Base-by-base conservation (phyloP, 1,139 yeast species). In the Yamadazyma songkhlaensis region DNA sequence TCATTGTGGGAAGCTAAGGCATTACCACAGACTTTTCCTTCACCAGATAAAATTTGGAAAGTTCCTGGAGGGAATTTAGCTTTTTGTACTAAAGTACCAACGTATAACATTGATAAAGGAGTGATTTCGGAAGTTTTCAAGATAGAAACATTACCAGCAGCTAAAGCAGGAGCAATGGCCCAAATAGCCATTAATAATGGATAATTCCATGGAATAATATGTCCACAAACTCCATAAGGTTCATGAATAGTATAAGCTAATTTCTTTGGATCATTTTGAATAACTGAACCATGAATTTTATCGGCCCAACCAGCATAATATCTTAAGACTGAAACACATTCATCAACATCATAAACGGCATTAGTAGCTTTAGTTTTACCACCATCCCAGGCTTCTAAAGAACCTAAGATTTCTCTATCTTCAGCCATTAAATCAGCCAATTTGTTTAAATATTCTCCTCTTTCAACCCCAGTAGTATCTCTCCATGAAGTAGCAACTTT, bases 271-370 rank as follows among this genome's bases (percentile, higher is more conserved):
- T 80, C 83, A 40, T 83, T 79, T 52, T 81, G 79, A 50, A 85
- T 78, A 38, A 79, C 74, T 50, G 74, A 74, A 27, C 95, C 95
- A 42, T 74, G 78, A 42, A 84, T 60, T 63, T 85, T 84, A 62
- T 86, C 95, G 32, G 92, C 85, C 80, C 86, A 84, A 12, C 95
- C 94, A 31, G 92, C 95, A 53, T 76, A 84, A 60, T 84, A 84
- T 55, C 79, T 73, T 60, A 80, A 68, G 46, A 75, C 76, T 43
- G 64, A 68, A 51, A 77, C 67, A 45, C 81, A 70, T 53, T 79
- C 79, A 29, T 64, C 77, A 36, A 85, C 67, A 55, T 86, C 95
- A 55, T 69, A 72, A 22, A 58, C 55, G 6, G 76, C 74, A 48
- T 71, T 71, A 38, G 53, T 53, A 36, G 71, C 70, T 51, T 79